Percentiles rank a stretch among this genome's conserved stretches.
These are phyloP conservation scores for Phytophthora kernoviae DNA, from an alignment of 352 stramenopile species.

Conservation along the genomic window DNA sequence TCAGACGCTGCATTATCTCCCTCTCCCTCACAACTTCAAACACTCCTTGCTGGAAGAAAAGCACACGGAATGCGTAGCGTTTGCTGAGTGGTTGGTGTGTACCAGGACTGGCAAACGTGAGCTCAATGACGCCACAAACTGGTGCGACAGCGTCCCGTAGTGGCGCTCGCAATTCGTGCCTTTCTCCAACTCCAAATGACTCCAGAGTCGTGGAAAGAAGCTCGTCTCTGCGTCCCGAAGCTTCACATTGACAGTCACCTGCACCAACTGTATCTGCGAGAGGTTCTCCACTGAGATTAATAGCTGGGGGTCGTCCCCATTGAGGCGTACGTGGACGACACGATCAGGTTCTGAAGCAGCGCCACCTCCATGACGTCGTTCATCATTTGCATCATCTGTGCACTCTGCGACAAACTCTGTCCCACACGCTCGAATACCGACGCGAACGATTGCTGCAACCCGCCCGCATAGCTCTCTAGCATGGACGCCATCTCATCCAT, in stretches of 20 bases:
- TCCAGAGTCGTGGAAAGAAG: conserved; percentile 31
- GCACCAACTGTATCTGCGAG: conserved; percentile 60
- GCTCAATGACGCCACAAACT: conserved; percentile 32
- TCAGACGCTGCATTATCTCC: conserved; percentile 10
- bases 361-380: conserved; percentile 82
- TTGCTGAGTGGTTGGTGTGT: conserved; percentile 63
- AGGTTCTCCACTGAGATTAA: conserved; percentile 49
- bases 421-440: conserved; percentile 71
- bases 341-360: conserved; percentile 68
- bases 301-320: conserved; percentile 15
- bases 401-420: conserved; percentile 68
- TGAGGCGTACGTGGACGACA: conserved; percentile 31
- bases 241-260: conserved; percentile 30
- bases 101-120: conserved; percentile 60
- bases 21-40: conserved; percentile 40
- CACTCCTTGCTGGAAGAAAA: conserved; percentile 39
- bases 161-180: conserved; percentile 36
- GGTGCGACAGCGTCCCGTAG: conserved; percentile 18
- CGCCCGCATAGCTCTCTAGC: conserved; percentile 62
- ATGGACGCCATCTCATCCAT: conserved; percentile 78
- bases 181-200: conserved; percentile 22
- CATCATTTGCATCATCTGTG: conserved; percentile 84
- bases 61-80: conserved; percentile 47
- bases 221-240: conserved; percentile 6
- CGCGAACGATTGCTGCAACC: conserved; percentile 76